A percentile compares a stretch with the other conserved stretches of the same genome.
Conservation (phyloP, 345 rosid genomes). For the Salix viminalis region DNA sequence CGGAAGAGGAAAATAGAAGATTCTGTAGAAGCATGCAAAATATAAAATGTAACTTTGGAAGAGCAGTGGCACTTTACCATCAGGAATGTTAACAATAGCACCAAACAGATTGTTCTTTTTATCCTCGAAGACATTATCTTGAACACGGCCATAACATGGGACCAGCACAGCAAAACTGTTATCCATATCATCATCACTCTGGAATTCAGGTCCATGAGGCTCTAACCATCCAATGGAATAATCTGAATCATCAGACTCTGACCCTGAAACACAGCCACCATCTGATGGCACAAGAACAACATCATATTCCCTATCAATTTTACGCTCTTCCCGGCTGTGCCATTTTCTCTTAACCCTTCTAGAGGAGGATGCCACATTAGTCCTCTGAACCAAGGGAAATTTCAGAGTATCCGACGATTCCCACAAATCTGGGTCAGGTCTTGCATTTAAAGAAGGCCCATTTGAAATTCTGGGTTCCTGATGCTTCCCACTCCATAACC, state of each 20-base stretch:
- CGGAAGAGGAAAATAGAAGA: background rate
- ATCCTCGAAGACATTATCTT: conserved; percentile 29
- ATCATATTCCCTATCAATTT: conserved; percentile 63
- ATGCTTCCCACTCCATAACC: conserved; percentile 60
- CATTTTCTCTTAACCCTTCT: conserved; percentile 58
- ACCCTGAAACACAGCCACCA: conserved; percentile 68
- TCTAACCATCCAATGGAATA: conserved; percentile 80
- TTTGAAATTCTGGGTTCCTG: conserved; percentile 41
- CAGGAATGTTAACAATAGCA: conserved; percentile 39
- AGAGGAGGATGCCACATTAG: conserved; percentile 41
- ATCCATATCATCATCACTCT: conserved; percentile 53
- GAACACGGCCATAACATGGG: conserved; percentile 52
- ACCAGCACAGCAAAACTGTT: conserved; percentile 70
- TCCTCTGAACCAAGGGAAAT: conserved; percentile 44
- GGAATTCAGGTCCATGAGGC: conserved; percentile 69
- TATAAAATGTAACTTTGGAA: background rate
- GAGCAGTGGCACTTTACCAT: conserved; percentile 34
- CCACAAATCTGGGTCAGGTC: conserved; percentile 37
- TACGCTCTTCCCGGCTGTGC: conserved; percentile 63
- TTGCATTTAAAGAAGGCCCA: conserved; percentile 37
- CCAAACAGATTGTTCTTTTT: conserved; percentile 32
- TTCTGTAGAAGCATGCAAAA: background rate
- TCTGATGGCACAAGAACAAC: conserved; percentile 73
- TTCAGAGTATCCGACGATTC: conserved; percentile 50
- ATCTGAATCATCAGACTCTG: conserved; percentile 70